Base-by-base conservation (phyloP, 179 eudicot genomes). In the Carnegiea gigantea region DNA sequence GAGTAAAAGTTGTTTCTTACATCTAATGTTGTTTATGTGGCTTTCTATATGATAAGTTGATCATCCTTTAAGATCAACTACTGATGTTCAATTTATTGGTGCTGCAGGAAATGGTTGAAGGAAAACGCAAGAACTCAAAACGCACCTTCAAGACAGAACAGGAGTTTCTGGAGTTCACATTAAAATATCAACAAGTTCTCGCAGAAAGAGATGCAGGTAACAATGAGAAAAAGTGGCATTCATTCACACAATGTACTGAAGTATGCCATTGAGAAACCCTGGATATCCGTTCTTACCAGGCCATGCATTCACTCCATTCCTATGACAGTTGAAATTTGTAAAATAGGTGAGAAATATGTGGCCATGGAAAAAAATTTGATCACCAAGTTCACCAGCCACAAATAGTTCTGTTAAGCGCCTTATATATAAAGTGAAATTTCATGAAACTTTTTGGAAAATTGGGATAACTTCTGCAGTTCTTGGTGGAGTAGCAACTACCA, bases 181-280 rank as follows among this genome's bases (percentile, higher is more conserved):
- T 94, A 82, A 92, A 89, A 62, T 94, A 92, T 90, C 92, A 95
- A 83, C 93, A 91, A 86, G 91, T 92, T 79, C 84, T 92, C 74
- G 86, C 89, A 23, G 99, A 95, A 86, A 88, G 98, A 90, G 99
- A 95, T 90, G 89, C 97, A 87, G 99, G 99, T 93, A 77, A 60
- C 4, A 43, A 17, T 74, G 76, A n/a, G 28, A 72, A 72, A 21
- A 43, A 70, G 33, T 44, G 44, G n/a, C 5, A 57, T 18, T 80
- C 0, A 12, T 59, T 73, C 38, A 8, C 30, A 43, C 14, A n/a
- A 21, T 40, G 44, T 40, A 7, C 13, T 74, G 26, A 67, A 65
- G 54, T 68, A 65, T 24, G 40, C 33, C 72, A 20, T 75, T 44
- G 43, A 26, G 40, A 24, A 40, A 40, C 44, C 44, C 9, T 40